Evolutionary conservation across 2,329 filamentous ascomycete genomes (phyloP).

Genomic region (Apiospora marii): DNA sequence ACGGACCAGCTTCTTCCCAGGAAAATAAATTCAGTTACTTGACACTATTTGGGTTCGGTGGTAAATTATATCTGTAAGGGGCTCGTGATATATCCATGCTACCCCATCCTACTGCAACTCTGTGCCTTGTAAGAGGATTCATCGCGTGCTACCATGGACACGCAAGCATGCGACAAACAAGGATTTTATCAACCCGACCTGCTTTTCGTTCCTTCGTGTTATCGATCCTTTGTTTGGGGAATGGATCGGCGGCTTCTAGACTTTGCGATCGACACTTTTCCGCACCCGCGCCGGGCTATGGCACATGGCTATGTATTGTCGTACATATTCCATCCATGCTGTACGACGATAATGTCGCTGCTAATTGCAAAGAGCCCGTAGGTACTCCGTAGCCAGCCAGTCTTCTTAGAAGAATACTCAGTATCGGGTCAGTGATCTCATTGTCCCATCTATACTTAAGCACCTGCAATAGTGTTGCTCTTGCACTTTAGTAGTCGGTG

Average conservation of each 20-base stretch:
- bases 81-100: neutral
- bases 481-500: too few relatives aligned
- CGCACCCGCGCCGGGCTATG: neutral
- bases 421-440: too few relatives aligned
- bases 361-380: neutral
- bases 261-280: slow-evolving; percentile 2
- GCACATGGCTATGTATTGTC: neutral
- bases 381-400: too few relatives aligned
- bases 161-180: neutral
- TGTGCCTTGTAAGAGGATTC: neutral
- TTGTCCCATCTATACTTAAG: too few relatives aligned
- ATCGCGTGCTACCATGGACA: neutral
- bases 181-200: neutral
- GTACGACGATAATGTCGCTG: neutral
- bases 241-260: slow-evolving; percentile 19
- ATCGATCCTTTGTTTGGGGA: neutral
- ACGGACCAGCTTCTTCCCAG: neutral
- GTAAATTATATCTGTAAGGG: neutral
- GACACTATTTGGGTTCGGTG: neutral
- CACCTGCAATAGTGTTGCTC: too few relatives aligned
- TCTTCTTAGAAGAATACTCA: too few relatives aligned
- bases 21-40: neutral
- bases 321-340: neutral
- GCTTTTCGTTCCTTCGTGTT: neutral
- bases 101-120: neutral